A percentile compares a stretch with the other conserved stretches of the same genome.
These are phyloP conservation scores for Fusarium sarcochroum DNA, from an alignment of 2,329 filamentous ascomycete species.

Conservation along the genomic window DNA sequence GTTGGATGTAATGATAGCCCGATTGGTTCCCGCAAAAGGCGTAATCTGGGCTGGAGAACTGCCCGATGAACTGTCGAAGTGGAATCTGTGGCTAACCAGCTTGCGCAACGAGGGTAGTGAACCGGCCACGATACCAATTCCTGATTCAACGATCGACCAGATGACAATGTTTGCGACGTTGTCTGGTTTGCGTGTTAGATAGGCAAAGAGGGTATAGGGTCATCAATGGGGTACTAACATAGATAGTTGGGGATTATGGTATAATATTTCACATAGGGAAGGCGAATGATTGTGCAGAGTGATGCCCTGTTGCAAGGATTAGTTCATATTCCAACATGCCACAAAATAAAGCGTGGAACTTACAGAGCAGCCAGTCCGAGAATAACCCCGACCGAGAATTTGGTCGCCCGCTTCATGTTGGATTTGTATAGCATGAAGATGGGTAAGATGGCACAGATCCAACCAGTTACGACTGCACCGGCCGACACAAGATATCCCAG, in stretches of 20 bases:
- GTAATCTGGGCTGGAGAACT: conserved; percentile 7
- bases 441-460: conserved; percentile 28
- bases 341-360: not conserved
- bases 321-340: not conserved
- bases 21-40: not conserved
- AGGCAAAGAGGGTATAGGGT: accelerated
- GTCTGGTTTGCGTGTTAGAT: conserved; percentile 1
- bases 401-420: conserved; percentile 28
- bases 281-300: conserved; percentile 24
- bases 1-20: conserved; percentile 4
- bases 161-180: conserved; percentile 22
- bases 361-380: conserved; percentile 35
- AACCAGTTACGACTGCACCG: conserved; percentile 20
- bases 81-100: conserved; percentile 16
- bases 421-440: conserved; percentile 37
- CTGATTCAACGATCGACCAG: conserved; percentile 37
- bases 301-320: conserved; percentile 23
- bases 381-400: conserved; percentile 31
- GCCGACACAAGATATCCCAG: conserved; percentile 27
- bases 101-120: conserved; percentile 29
- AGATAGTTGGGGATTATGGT: not conserved
- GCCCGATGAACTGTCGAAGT: conserved; percentile 6
- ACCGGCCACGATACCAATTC: conserved; percentile 32
- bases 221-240: not conserved
- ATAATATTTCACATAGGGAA: conserved; percentile 34